Evolutionary conservation across 805 yeast genomes (phyloP).

Genomic region (Ogataea kodamae): DNA sequence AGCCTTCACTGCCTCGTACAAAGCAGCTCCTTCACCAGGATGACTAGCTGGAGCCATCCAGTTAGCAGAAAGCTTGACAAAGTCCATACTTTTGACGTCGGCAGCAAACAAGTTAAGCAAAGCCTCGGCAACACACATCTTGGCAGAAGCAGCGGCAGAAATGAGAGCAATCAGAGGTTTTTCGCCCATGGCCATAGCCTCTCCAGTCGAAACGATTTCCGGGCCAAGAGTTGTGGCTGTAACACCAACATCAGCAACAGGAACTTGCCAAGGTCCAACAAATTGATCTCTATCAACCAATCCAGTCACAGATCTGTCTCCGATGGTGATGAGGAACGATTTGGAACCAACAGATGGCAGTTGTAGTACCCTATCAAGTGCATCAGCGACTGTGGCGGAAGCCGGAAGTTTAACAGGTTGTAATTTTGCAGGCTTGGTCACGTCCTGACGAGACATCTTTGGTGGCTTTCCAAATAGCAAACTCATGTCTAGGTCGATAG

Average conservation of each 20-base stretch:
- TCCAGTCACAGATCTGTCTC: constrained; percentile 97
- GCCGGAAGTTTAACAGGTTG: constrained; percentile 31
- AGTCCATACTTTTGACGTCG: constrained; percentile 69
- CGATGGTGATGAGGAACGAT: constrained; percentile 93
- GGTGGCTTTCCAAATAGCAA: constrained; percentile 96
- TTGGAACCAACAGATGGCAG: constrained; percentile 95
- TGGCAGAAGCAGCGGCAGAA: constrained; percentile 86
- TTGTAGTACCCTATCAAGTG: constrained; percentile 76
- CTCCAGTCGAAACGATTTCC: constrained; percentile 74
- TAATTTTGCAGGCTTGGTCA: constrained; percentile 56
- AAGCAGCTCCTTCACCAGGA: constrained; percentile 89
- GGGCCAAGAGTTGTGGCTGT: constrained; percentile 88
- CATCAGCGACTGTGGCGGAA: constrained; percentile 49
- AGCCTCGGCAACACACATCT: constrained; percentile 94
- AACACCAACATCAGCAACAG: constrained; percentile 97
- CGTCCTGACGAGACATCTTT: constrained; percentile 77
- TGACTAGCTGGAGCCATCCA: constrained; percentile 99
- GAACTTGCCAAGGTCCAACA: constrained; percentile 99
- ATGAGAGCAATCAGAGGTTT: constrained; percentile 87
- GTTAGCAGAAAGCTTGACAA: constrained; percentile 88
- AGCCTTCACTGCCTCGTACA: constrained; percentile 96
- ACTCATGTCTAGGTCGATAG: constrained; percentile 94
- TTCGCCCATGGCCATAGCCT: constrained; percentile 97
- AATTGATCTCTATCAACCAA: constrained; percentile 95
- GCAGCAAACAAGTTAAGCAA: constrained; percentile 86